These are phyloP conservation scores for Sphaerulina populicola DNA, from an alignment of 2,329 filamentous ascomycete genomes.

Conservation along the genomic window DNA sequence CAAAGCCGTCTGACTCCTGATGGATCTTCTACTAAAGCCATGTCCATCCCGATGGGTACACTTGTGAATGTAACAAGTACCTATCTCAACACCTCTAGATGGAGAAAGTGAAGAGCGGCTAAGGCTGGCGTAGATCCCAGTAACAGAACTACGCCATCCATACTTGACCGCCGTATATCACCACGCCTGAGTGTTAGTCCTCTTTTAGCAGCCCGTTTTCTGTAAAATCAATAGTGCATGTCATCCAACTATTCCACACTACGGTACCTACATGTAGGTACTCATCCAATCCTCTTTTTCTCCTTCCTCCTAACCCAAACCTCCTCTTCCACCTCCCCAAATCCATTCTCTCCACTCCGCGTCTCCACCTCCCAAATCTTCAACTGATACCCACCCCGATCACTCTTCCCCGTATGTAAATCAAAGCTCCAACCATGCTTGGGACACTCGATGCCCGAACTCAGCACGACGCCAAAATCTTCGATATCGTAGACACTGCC, in stretches of 20 bases:
- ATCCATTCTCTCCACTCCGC: slow-evolving; percentile 17
- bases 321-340: slow-evolving; percentile 21
- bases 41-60: too few species aligned
- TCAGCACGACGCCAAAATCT: slow-evolving; percentile 58
- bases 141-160: too few species aligned
- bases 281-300: slow-evolving; percentile 18
- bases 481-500: slow-evolving; percentile 62
- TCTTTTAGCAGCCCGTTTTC: background rate
- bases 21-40: too few species aligned
- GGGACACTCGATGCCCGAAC: slow-evolving; percentile 56
- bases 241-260: background rate
- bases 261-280: background rate
- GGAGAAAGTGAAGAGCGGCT: too few species aligned
- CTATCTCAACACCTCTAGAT: too few species aligned
- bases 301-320: slow-evolving; percentile 33
- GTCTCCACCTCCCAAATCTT: slow-evolving; percentile 57
- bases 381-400: slow-evolving; percentile 55
- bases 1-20: too few species aligned
- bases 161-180: too few species aligned
- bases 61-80: too few species aligned
- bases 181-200: too few species aligned
- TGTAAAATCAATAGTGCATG: background rate
- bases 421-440: slow-evolving; percentile 68
- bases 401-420: slow-evolving; percentile 53
- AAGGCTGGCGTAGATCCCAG: too few species aligned